Evolutionary conservation across 345 rosid genomes (phyloP).

Genomic region (Euphorbia peplus): DNA sequence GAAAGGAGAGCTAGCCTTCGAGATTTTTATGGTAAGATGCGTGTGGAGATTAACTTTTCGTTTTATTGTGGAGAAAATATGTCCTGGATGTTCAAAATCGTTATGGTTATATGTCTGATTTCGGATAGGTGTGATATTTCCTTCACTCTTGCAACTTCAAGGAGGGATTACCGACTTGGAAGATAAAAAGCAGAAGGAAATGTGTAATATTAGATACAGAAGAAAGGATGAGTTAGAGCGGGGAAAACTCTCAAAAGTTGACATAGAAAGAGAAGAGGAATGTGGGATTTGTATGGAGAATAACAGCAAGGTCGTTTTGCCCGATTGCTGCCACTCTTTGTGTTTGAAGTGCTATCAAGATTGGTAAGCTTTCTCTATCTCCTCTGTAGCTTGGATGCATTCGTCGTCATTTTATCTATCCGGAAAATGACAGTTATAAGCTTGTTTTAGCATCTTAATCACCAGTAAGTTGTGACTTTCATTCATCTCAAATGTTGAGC

Average conservation of each 20-base stretch:
- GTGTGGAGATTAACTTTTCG: background rate
- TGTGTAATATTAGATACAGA: slow-evolving; percentile 50
- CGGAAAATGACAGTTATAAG: background rate
- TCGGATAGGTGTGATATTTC: slow-evolving; percentile 73
- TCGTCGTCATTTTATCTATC: background rate
- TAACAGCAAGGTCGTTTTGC: slow-evolving; percentile 63
- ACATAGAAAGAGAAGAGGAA: slow-evolving; percentile 86
- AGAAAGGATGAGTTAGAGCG: slow-evolving; percentile 44
- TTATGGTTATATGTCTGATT: background rate
- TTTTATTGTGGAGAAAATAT: background rate
- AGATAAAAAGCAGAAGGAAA: slow-evolving; percentile 71
- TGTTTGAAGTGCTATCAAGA: slow-evolving; percentile 71
- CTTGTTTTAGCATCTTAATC: background rate
- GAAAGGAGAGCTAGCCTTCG: slow-evolving; percentile 20
- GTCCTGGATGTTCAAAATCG: background rate
- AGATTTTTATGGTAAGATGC: slow-evolving; percentile 73
- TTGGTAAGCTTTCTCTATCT: slow-evolving; percentile 42
- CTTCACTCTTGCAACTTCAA: slow-evolving; percentile 76
- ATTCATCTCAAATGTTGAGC: background rate
- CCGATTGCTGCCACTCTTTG: slow-evolving; percentile 77
- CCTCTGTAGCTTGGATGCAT: background rate
- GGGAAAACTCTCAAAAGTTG: slow-evolving; percentile 69
- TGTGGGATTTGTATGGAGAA: slow-evolving; percentile 94
- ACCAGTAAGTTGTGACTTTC: background rate
- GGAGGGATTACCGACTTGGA: slow-evolving; percentile 71